Conservation (phyloP, 2,329 filamentous ascomycete species). For the Sclerotinia nivalis region DNA sequence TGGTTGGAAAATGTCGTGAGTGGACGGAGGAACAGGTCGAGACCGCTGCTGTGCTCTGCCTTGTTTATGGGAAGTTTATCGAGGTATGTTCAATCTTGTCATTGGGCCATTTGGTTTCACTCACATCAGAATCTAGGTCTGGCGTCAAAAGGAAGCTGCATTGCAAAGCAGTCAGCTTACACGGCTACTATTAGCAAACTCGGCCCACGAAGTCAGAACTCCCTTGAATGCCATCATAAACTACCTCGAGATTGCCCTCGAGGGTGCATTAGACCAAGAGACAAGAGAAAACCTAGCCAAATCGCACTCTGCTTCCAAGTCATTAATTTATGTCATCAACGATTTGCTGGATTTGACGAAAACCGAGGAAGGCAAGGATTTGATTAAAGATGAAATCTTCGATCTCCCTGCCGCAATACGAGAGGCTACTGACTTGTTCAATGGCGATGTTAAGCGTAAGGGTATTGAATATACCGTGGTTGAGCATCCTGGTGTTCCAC, state of each 20-base stretch:
- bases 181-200: constrained; percentile 77
- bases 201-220: constrained; percentile 87
- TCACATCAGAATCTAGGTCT: constrained; percentile 60
- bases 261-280: constrained; percentile 76
- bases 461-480: constrained; percentile 68
- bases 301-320: constrained; percentile 90
- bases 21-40: constrained; percentile 90
- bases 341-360: constrained; percentile 87
- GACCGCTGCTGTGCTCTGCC: constrained; percentile 80
- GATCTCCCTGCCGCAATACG: constrained; percentile 68
- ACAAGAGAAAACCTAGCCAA: constrained; percentile 81
- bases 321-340: constrained; percentile 91
- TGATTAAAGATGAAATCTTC: constrained; percentile 80
- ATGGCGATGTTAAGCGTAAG: constrained; percentile 74
- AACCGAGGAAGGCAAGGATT: constrained; percentile 74
- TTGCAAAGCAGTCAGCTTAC: constrained; percentile 82
- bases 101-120: neutral
- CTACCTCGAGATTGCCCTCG: constrained; percentile 86
- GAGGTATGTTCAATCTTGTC: constrained; percentile 55
- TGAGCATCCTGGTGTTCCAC: constrained; percentile 68
- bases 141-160: constrained; percentile 85
- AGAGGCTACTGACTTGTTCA: constrained; percentile 77
- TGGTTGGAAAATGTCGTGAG: constrained; percentile 74
- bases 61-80: constrained; percentile 84
- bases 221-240: constrained; percentile 94